Conservation (phyloP, 1,139 yeast species). For the Hyphopichia pseudoburtonii region DNA sequence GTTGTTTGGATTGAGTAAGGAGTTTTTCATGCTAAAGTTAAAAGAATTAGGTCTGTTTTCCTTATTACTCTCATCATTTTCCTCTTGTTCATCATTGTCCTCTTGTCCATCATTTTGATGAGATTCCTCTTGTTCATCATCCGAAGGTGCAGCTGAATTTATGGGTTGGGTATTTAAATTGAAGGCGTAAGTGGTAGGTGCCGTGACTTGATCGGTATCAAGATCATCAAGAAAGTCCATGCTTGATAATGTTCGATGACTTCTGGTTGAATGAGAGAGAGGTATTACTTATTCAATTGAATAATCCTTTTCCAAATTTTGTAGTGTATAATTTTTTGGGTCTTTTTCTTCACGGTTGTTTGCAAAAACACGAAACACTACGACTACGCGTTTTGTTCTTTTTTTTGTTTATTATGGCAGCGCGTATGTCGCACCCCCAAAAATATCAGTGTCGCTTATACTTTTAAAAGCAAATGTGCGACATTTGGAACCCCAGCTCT, state of each 20-base stretch:
- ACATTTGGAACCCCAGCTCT: too few relatives aligned
- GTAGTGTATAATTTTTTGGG: background rate
- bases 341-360: background rate
- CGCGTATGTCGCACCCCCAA: background rate
- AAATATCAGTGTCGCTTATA: too few relatives aligned
- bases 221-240: constrained; percentile 21
- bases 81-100: background rate
- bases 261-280: too few relatives aligned
- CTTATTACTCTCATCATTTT: background rate
- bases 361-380: background rate
- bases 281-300: too few relatives aligned
- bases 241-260: too few relatives aligned
- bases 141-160: background rate
- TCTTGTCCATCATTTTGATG: background rate
- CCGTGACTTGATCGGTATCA: constrained; percentile 7
- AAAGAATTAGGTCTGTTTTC: background rate
- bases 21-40: background rate
- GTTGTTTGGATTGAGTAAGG: background rate
- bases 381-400: constrained; percentile 1
- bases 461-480: too few relatives aligned
- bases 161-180: background rate
- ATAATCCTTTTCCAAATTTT: too few relatives aligned
- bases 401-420: background rate
- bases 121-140: background rate
- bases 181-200: constrained; percentile 1